Conservation (phyloP, 2,329 filamentous ascomycete genomes). For the Fusarium xylarioides region DNA sequence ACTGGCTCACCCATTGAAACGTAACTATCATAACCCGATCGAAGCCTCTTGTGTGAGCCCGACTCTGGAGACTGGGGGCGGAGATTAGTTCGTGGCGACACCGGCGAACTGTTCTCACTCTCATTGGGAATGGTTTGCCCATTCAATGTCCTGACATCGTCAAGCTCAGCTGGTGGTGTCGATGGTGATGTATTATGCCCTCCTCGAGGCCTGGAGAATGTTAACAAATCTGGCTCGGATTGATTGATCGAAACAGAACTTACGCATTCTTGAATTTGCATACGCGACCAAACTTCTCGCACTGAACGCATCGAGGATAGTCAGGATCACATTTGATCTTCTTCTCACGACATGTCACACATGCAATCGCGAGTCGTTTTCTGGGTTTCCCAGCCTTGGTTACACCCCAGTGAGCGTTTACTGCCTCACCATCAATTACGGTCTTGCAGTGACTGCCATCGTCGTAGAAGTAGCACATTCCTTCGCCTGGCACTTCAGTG, state of each 20-base stretch:
- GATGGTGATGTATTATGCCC: slow-evolving; percentile 67
- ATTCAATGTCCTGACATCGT: slow-evolving; percentile 52
- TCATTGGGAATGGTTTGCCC: slow-evolving; percentile 48
- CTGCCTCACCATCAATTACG: slow-evolving; percentile 83
- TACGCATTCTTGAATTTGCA: slow-evolving; percentile 90
- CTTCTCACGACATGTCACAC: slow-evolving; percentile 92
- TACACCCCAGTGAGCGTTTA: slow-evolving; percentile 92
- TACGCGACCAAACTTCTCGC: slow-evolving; percentile 86
- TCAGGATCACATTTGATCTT: slow-evolving; percentile 97
- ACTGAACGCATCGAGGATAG: slow-evolving; percentile 86
- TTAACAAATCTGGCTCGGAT: slow-evolving; percentile 1
- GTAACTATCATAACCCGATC: slow-evolving; percentile 59
- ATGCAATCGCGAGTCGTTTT: slow-evolving; percentile 91
- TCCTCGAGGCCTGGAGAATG: slow-evolving; percentile 60
- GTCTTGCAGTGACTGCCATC: slow-evolving; percentile 85
- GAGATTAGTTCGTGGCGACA: slow-evolving; percentile 56
- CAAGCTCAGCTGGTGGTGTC: slow-evolving; percentile 60
- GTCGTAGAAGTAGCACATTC: slow-evolving; percentile 85
- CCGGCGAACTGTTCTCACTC: slow-evolving; percentile 57
- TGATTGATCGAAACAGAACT: slow-evolving; percentile 52
- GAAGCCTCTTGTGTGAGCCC: slow-evolving; percentile 58
- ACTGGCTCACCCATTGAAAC: slow-evolving; percentile 48
- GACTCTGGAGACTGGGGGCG: slow-evolving; percentile 46
- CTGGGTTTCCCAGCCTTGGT: slow-evolving; percentile 94
- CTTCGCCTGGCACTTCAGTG: slow-evolving; percentile 78